Conservation (phyloP, 176 grass and related monocot genomes). For the Saccharum spontaneum region DNA sequence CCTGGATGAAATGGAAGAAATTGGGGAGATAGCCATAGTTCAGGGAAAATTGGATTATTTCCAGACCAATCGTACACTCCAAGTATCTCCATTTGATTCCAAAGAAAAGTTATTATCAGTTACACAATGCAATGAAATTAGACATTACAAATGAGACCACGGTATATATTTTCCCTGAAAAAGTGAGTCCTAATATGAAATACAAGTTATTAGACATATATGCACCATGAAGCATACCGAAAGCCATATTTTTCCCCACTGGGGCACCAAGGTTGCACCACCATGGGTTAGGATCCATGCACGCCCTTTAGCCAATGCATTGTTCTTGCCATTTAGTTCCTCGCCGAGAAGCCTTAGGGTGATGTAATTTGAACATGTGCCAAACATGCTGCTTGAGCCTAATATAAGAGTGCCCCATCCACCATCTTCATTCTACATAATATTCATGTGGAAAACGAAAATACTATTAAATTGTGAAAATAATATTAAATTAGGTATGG, state of each 20-base stretch:
- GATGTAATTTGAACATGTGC: slow-evolving; percentile 39
- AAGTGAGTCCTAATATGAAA: too few species aligned
- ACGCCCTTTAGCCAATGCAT: not conserved
- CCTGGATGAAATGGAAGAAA: slow-evolving; percentile 57
- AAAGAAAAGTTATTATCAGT: too few species aligned
- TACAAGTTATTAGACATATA: too few species aligned
- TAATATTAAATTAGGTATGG: not conserved
- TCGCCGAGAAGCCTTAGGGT: slow-evolving; percentile 22
- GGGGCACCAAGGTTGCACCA: not conserved
- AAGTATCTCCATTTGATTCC: too few species aligned
- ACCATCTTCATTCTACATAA: slow-evolving; percentile 39
- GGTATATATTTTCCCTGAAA: too few species aligned
- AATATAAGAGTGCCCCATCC: slow-evolving; percentile 6
- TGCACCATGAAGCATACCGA: not conserved
- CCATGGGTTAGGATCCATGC: slow-evolving; percentile 31
- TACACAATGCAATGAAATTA: too few species aligned
- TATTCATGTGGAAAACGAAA: not conserved
- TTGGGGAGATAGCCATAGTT: slow-evolving; percentile 40
- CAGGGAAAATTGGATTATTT: slow-evolving; percentile 57
- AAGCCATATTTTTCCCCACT: slow-evolving; percentile 42
- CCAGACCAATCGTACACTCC: slow-evolving; percentile 51
- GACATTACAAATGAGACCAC: not conserved
- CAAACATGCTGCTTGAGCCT: slow-evolving; percentile 33
- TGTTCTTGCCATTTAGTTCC: not conserved
- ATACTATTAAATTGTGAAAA: not conserved